These are phyloP conservation scores for Aureobasidium sp. DNA, from an alignment of 2,329 filamentous ascomycete genomes.

Conservation along the genomic window DNA sequence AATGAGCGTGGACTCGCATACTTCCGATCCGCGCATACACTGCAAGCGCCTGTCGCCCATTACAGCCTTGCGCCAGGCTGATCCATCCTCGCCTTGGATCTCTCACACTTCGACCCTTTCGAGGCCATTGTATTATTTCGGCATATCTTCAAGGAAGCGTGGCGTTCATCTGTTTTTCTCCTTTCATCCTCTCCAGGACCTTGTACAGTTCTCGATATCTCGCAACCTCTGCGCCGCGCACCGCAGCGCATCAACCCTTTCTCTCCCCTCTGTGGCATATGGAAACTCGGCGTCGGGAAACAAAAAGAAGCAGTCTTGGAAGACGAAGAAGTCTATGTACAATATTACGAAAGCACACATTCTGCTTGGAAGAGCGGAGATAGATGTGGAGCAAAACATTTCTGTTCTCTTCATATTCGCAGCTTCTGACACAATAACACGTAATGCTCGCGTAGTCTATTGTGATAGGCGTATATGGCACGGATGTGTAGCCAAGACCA, in stretches of 20 bases:
- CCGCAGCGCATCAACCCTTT: neutral
- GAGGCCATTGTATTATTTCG: conserved; percentile 6
- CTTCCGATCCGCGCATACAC: neutral
- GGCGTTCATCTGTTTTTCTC: neutral
- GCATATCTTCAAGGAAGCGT: conserved; percentile 9
- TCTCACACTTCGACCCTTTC: neutral
- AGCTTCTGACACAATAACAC: neutral
- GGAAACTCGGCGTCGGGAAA: neutral
- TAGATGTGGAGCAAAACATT: neutral
- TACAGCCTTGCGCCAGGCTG: neutral
- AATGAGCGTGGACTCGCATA: neutral
- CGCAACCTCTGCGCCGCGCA: neutral
- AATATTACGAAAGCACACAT: conserved; percentile 1
- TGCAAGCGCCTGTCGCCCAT: neutral
- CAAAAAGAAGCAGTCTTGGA: neutral
- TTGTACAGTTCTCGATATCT: conserved; percentile 1
- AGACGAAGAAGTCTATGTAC: neutral
- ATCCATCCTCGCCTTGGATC: neutral
- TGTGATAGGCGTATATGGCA: neutral
- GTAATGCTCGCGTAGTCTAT: neutral
- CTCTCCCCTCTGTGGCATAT: conserved; percentile 2
- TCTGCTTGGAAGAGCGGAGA: neutral
- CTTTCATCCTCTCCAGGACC: neutral
- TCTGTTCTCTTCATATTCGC: neutral
- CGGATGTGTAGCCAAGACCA: neutral